A percentile compares a stretch with the other conserved stretches of the same genome.
Evolutionary conservation across 768 basidiomycete species (phyloP).

Genomic region (Cystofilobasidium macerans): DNA sequence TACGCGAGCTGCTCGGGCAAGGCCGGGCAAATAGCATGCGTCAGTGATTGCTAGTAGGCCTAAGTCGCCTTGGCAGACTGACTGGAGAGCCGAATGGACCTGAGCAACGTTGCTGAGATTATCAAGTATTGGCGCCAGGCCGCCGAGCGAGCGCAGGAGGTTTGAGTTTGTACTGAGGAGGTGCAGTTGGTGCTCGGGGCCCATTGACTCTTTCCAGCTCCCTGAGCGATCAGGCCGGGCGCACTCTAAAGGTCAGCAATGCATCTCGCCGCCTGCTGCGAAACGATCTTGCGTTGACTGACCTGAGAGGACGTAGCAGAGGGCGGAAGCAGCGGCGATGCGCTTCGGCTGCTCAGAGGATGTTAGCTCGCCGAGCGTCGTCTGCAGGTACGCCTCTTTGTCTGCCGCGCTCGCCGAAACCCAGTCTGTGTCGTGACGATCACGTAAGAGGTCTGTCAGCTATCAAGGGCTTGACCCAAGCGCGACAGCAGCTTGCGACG

Average conservation of each 20-base stretch:
- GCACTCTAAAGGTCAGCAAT: background rate
- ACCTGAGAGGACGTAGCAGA: conserved; percentile 93
- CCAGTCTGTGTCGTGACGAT: background rate
- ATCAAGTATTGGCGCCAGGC: conserved; percentile 67
- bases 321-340: conserved; percentile 67
- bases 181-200: conserved; percentile 86
- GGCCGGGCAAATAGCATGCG: background rate
- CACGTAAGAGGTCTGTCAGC: background rate
- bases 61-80: conserved; percentile 29
- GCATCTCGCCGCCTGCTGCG: no score
- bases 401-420: background rate
- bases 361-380: conserved; percentile 4
- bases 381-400: background rate
- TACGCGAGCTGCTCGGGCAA: background rate
- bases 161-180: conserved; percentile 93
- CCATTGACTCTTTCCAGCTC: conserved; percentile 78
- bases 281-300: background rate
- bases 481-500: no score
- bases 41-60: no score
- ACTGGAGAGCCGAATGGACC: conserved; percentile 78
- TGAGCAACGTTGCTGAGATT: conserved; percentile 81
- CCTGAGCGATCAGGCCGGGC: conserved; percentile 44
- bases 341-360: background rate
- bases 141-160: conserved; percentile 69
- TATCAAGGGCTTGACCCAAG: background rate